These are phyloP conservation scores for Artemisia tridentata DNA, from an alignment of 129 eudicot species.

Conservation along the genomic window DNA sequence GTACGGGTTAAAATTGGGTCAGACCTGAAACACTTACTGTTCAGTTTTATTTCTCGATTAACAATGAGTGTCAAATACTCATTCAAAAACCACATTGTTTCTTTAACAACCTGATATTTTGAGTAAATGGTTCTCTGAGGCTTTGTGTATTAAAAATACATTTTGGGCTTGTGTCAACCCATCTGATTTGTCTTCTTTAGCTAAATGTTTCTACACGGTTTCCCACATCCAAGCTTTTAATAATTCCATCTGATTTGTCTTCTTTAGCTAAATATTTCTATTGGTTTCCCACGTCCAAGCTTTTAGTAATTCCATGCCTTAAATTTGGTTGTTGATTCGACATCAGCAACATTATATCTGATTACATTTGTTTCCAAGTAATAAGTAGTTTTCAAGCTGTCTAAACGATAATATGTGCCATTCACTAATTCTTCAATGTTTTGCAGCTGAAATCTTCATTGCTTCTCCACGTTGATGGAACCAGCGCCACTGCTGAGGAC, in stretches of 20 bases:
- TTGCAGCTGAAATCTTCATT: slow-evolving; percentile 51
- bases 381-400: background rate
- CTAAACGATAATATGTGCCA: too few relatives aligned
- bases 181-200: background rate
- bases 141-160: too few relatives aligned
- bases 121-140: too few relatives aligned
- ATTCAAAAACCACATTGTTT: too few relatives aligned
- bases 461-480: slow-evolving; percentile 47
- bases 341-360: background rate
- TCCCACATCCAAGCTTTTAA: slow-evolving; percentile 1
- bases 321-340: background rate
- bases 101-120: too few relatives aligned
- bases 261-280: background rate
- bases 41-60: too few relatives aligned
- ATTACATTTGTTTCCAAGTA: background rate
- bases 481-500: slow-evolving; percentile 50
- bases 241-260: background rate
- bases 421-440: background rate
- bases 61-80: too few relatives aligned
- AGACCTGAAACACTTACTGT: too few relatives aligned
- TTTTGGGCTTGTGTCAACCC: too few relatives aligned
- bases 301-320: background rate
- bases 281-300: slow-evolving; percentile 10
- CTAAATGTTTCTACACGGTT: background rate
- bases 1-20: too few relatives aligned